Evolutionary conservation across 164 flowering plant species (phyloP), one percentile per base, ranked within the genome.

Genomic region (Umbilicus rupestris): DNA sequence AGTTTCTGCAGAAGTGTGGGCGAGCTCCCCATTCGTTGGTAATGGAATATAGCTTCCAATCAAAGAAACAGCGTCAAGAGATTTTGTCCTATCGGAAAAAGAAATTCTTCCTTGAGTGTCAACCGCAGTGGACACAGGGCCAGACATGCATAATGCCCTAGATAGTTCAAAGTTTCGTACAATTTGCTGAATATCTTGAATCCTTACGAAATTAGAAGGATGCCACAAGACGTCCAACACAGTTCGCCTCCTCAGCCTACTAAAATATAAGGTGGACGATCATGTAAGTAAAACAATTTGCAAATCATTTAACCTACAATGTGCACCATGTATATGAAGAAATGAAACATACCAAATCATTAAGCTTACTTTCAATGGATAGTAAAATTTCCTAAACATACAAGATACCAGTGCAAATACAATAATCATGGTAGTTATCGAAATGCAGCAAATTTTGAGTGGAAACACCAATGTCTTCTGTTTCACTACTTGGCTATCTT

Each of bases 91-190:
- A 42, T 79, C 85, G 52, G 84, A 73, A 74, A 42, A 68, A 73
- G 83, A 70, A 59, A 73, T 74, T 71, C 75, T 73, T 74, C 78
- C 74, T 69, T 72, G 79, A 71, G 68, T 79, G 55, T 77, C 75
- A 69, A 68, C 80, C 69, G 39, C 84, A 70, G 75, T 76, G 78
- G 77, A 92, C 88, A 73, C 89, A 46, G 78, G 79, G 78, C 79
- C 89, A 86, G 99, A 95, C 99, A 95, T 95, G 97, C 96, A 89
- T 75, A 89, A 81, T 82, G 76, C 66, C 71, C 60, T 72, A 73
- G 65, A 74, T 66, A 57, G 46, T 73, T 69, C 80, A 73, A 64
- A 41, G 74, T 68, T 77, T 74, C 67, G 65, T 12, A 28, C 33
- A 55, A 26, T 33, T 28, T 55, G 31, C 60, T 55, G 60, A 55